A percentile compares a stretch with the other conserved stretches of the same genome.
Conservation (phyloP, 2,329 filamentous ascomycete genomes). For the Beauveria pseudobassiana region DNA sequence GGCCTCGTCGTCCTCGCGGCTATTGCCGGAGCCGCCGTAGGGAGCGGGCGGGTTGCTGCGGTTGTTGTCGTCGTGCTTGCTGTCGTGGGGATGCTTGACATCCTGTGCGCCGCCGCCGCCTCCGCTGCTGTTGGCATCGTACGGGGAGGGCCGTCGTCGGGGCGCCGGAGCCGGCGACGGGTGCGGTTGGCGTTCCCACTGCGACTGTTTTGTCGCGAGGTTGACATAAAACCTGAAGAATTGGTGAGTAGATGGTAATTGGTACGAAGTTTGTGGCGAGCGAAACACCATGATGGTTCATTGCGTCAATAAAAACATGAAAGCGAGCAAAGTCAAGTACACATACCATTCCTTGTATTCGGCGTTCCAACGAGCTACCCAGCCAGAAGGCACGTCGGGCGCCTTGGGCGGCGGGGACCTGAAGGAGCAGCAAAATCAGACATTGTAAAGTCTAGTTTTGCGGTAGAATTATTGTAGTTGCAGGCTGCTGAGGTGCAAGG, state of each 20-base stretch:
- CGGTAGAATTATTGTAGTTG: not conserved
- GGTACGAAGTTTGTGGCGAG: no score
- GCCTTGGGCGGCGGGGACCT: slow-evolving; percentile 52
- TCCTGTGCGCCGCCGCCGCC: slow-evolving; percentile 33
- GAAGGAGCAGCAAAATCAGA: slow-evolving; percentile 45
- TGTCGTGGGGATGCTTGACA: slow-evolving; percentile 67
- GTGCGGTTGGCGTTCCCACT: slow-evolving; percentile 76
- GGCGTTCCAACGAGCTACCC: slow-evolving; percentile 78
- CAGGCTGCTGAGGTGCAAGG: not conserved
- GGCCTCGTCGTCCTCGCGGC: slow-evolving; percentile 58
- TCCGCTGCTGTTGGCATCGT: slow-evolving; percentile 37
- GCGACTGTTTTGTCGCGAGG: slow-evolving; percentile 76
- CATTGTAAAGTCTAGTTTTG: slow-evolving; percentile 29
- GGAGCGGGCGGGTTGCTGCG: slow-evolving; percentile 19
- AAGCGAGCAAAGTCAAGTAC: slow-evolving; percentile 12
- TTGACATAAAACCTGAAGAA: slow-evolving; percentile 80
- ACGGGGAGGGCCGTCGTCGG: slow-evolving; percentile 58
- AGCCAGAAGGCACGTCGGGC: slow-evolving; percentile 60
- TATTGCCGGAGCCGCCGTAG: slow-evolving; percentile 22
- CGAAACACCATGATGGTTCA: no score
- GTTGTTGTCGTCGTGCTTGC: slow-evolving; percentile 28
- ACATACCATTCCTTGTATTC: slow-evolving; percentile 78
- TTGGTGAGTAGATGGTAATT: not conserved
- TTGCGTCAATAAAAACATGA: no score
- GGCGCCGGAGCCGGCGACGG: slow-evolving; percentile 46